Percentiles rank a stretch among this genome's conserved stretches.
phyloP scores from a whole-genome alignment of 148 eudicot species.

The Cornus kousa region DNA sequence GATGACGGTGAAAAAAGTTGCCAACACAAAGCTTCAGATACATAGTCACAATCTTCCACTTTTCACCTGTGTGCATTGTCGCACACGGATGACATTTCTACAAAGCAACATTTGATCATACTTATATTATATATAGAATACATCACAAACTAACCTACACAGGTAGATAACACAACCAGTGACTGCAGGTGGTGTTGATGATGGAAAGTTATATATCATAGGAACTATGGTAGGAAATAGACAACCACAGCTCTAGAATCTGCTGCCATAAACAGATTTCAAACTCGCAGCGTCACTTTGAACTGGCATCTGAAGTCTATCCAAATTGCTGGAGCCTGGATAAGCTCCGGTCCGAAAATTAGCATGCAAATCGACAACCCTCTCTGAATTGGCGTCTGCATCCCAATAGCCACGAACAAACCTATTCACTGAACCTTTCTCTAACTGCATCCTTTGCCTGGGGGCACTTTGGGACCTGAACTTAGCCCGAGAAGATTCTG shows the following conservation, averaged over 20 bases:
- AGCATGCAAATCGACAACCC: constrained; percentile 20
- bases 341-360: constrained; percentile 17
- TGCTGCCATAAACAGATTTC: constrained; percentile 1
- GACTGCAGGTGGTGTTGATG: neutral
- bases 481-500: constrained; percentile 67
- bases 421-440: constrained; percentile 35
- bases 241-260: constrained; percentile 13
- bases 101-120: too few relatives aligned
- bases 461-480: constrained; percentile 80
- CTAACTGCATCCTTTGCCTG: constrained; percentile 46
- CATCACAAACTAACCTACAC: neutral
- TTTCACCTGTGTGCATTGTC: too few relatives aligned
- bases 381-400: constrained; percentile 38
- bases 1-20: too few relatives aligned
- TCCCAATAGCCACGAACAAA: constrained; percentile 40
- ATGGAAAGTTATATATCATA: constrained; percentile 10
- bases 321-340: constrained; percentile 16
- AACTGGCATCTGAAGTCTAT: constrained; percentile 9
- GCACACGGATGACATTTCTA: too few relatives aligned
- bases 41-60: too few relatives aligned
- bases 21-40: too few relatives aligned
- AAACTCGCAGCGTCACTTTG: constrained; percentile 6
- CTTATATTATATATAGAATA: too few relatives aligned
- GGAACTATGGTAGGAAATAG: neutral
- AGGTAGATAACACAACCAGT: too few relatives aligned